Base-by-base conservation (phyloP, 768 basidiomycete species). In the Boletus pseudo-olivaceus region DNA sequence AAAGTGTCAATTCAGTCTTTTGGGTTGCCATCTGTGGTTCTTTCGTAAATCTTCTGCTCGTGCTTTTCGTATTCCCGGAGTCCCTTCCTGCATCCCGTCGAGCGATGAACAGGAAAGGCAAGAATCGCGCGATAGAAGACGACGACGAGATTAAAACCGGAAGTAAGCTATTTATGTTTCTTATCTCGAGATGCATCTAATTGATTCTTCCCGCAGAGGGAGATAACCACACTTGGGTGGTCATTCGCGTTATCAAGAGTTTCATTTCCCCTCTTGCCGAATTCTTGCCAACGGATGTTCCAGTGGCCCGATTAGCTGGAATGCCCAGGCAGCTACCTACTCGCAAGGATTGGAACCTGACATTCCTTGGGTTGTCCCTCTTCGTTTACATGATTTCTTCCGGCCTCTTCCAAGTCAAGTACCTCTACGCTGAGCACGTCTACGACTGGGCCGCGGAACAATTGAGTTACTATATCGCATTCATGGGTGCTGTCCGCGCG, bases 401-500 rank as follows among this genome's bases (percentile, higher is more conserved):
- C 80, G 90, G 87, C 17, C 69, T 91, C 1, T 86, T 83, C 67
- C 84, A 82, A 49, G 75, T 86, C 54, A 92, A 91, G 68, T 90
- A 90, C 59, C 71, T 91, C 34, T 93, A 90, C 56, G 88, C 85
- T 0, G 82, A 83, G 59, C 85, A 90, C 62, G 73, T 85, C 10
- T 90, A 85, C 61, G 66, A 73, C 11, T 90, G 89, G 89, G 78
- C 76, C 14, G 78, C 87, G 11, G 80, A 80, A 35, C 75, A 87
- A 79, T 64, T 90, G 57, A 85, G 88, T 43, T 84, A 86, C 64
- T 90, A 89, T 61, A 86, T 90, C 72, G 85, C 87, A 0, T 77
- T 82, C 20, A 73, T 87, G 53, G 88, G 87, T 68, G 77, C 78
- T 30, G 67, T 80, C 9, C 81, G 88, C 29, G 88, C 87, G 1